Base-by-base conservation (phyloP, 768 basidiomycete species). In the Lentinula boryana region DNA sequence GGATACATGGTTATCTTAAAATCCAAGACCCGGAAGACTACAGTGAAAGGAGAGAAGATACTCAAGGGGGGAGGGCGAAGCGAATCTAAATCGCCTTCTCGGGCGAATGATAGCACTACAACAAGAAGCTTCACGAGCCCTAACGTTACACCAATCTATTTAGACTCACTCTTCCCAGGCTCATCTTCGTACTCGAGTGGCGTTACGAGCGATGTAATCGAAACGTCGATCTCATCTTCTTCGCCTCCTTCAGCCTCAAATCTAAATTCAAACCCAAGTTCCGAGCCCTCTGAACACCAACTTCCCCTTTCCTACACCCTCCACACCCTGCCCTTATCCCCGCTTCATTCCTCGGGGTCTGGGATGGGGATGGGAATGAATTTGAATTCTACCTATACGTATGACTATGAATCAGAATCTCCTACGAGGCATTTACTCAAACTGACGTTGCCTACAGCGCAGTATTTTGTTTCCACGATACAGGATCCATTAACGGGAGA, bases 401-500 rank as follows among this genome's bases (percentile, higher is more conserved):
- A 40, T 31, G 55, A 56, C 31, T 21, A 40, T 9, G 36, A 82
- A 78, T 48, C 46, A 21, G 46, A 48, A 18, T 48, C 21, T 31
- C 76, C 87, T 40, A 83, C 84, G 60, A 81, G 93, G 49, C 93
- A 97, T 72, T 72, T 97, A 50, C 64, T 98, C 13, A 80, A 91
- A 53, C 66, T 98, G 56, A 84, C 82, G 41, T 72, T 97, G 16
- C 95, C 95, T 2, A 96, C 93, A 1, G 87, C 91, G 18, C 88
- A 87, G 63, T 92, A 86, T 68, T 84, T 88, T 69, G 81, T 86
- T 49, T 82, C 87, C 35, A 87, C 89, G 2, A 81, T 95, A 38
- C 76, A 82, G 52, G 92, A 96, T 71, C 95, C 95, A 9, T 75
- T 96, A 63, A 89, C 88, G 27, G 88, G 87, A 15, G 84, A 87